phyloP scores from a whole-genome alignment of 257 asterid species.

The Coffea canephora region DNA sequence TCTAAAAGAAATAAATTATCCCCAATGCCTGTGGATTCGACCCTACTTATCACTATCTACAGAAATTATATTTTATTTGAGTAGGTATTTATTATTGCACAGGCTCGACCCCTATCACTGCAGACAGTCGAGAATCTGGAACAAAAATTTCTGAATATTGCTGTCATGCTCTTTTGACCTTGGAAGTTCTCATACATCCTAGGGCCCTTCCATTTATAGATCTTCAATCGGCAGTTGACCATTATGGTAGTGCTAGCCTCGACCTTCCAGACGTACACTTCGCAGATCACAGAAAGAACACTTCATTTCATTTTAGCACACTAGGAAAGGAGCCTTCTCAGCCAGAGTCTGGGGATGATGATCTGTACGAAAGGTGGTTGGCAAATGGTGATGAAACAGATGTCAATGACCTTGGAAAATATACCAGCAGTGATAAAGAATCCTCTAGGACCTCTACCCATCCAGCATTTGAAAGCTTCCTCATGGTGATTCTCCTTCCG shows the following conservation, averaged over 20 bases:
- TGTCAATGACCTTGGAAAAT: too few relatives aligned
- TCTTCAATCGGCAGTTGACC: conserved; percentile 21
- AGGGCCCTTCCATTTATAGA: conserved; percentile 57
- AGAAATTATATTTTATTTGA: too few relatives aligned
- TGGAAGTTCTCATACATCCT: conserved; percentile 80
- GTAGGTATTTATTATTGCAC: too few relatives aligned
- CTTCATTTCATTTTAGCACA: conserved; percentile 26
- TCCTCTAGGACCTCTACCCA: too few relatives aligned
- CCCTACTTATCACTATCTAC: too few relatives aligned
- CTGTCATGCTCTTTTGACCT: conserved; percentile 57
- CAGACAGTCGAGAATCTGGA: conserved; percentile 60
- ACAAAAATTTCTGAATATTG: conserved; percentile 59
- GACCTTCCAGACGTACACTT: conserved; percentile 25
- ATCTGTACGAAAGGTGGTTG: too few relatives aligned
- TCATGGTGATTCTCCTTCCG: conserved; percentile 13
- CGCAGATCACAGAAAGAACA: conserved; percentile 24
- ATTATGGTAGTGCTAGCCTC: conserved; percentile 27
- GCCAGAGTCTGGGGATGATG: too few relatives aligned
- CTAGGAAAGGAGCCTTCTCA: conserved; percentile 24
- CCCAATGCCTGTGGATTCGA: too few relatives aligned
- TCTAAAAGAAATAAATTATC: too few relatives aligned
- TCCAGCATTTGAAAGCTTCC: neutral
- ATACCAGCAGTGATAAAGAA: too few relatives aligned
- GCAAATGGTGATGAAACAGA: too few relatives aligned
- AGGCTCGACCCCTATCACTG: too few relatives aligned